Evolutionary conservation across 2,329 filamentous ascomycete genomes (phyloP), one percentile per base, ranked within the genome.

Genomic region (Fusarium sp.): DNA sequence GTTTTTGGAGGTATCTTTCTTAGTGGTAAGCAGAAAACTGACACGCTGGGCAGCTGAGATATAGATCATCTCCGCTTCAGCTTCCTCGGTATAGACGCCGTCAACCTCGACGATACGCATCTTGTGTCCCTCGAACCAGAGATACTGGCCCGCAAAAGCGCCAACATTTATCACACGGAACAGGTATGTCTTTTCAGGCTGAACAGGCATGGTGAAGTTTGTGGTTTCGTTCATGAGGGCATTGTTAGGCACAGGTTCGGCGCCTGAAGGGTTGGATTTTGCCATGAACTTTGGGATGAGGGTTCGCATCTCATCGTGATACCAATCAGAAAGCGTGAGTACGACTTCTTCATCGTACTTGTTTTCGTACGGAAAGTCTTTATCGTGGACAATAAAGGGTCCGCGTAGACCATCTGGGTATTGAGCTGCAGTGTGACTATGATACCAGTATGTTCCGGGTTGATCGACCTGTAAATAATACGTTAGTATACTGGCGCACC

Each of bases 371-470:
- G 89, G 89, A n/a, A 83, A 81, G 0, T 86, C 76, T 2, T 84
- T 85, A 73, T 93, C 90, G 51, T 91, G 86, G 21, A 92, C 82
- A 56, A 92, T 85, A 31, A 92, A 78, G 2, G 90, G 84, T 1
- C 85, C 89, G 23, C 90, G 84, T 8, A 92, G 81, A 13, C 91
- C 91, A 76, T 93, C 91, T 3, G 90, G 90, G 67, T 92, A 93
- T 76, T 92, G 90, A 25, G 85, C 89, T 65, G 84, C 83, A 23
- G 85, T 84, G 75, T 93, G 91, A 7, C 89, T 91, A 76, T 93
- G 91, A 71, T 94, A 94, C 92, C 91, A 94, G 78, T 93, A 94
- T 2, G 91, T 92, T 28, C 91, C 92, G 0, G 89, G 85, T 80
- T 93, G 90, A 50, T 88, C 75, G 57, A 85, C 77, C 90, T 85